Evolutionary conservation across 2,329 filamentous ascomycete genomes (phyloP), one percentile per base, ranked within the genome.

Genomic region (Scytalidium lignicola): DNA sequence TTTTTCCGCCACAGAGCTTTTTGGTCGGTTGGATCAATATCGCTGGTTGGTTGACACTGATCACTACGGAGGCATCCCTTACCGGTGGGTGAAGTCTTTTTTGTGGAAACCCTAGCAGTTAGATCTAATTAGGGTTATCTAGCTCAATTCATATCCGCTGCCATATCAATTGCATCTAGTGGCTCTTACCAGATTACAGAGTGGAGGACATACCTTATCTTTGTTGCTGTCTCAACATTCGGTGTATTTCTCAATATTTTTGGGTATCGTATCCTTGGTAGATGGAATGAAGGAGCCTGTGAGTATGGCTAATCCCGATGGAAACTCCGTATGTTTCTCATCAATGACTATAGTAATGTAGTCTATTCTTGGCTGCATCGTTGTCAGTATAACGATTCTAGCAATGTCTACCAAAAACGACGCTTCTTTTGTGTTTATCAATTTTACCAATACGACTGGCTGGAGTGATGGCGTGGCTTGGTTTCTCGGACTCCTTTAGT

Each of bases 401-500:
- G 62, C 71, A 2, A 72, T 62, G 6, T 61, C 62, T 37, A 70
- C 76, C 40, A 71, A 75, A 43, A 72, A 68, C 3, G 58, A 62
- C 20, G 67, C 68, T n/a, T 52, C 55, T 9, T 73, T 66, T 50
- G 70, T 73, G 9, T 74, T 73, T 48, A 60, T 67, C 5, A 58
- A 66, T 10, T 75, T 73, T 48, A 54, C 57, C 19, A 74, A 74
- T 51, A 61, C 66, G 39, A 70, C 68, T 0, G 68, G 69, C 1
- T 74, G 71, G 70, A 13, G 57, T 66, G 69, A 73, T 39, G 72
- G 72, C 2, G 61, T 74, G 19, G 61, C 72, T 0, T 75, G 72
- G 72, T 67, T 74, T 21, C 54, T 74, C 2, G 72, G 72, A 0
- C 58, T 75, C 2, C 57, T 74, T 1, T 71, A 74, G 52, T 62